A percentile compares a stretch with the other conserved stretches of the same genome.
Conservation (phyloP, 306 rosid species). For the Castanea mollissima region DNA sequence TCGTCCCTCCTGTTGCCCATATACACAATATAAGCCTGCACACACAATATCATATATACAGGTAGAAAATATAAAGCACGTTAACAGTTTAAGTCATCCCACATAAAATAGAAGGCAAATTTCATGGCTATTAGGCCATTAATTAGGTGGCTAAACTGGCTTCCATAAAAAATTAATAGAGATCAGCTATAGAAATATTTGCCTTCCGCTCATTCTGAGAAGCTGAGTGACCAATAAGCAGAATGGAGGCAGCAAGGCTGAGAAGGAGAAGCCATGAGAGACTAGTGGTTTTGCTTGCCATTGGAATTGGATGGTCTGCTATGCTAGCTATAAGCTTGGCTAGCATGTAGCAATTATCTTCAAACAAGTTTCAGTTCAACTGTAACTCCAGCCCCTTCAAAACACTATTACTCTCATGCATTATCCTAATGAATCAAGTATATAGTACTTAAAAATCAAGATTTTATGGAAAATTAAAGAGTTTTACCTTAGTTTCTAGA, state of each 20-base stretch:
- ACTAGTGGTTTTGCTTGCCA: slow-evolving; percentile 4
- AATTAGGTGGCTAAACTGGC: background rate
- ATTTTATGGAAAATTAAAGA: no score
- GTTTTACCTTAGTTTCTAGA: no score
- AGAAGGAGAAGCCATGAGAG: slow-evolving; percentile 8
- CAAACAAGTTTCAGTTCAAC: no score
- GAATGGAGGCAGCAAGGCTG: background rate
- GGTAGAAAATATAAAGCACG: background rate
- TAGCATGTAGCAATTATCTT: no score
- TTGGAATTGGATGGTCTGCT: background rate
- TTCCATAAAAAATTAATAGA: background rate
- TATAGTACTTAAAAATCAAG: no score
- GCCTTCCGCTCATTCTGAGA: slow-evolving; percentile 12
- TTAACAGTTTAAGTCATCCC: background rate
- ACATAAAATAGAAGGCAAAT: background rate
- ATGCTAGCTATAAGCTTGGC: no score
- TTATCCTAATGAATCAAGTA: no score
- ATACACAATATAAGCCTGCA: slow-evolving; percentile 47
- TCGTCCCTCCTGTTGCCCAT: slow-evolving; percentile 30
- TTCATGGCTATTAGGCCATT: background rate
- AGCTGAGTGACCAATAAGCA: slow-evolving; percentile 13
- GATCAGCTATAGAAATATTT: background rate
- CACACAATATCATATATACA: background rate
- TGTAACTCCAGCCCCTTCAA: no score
- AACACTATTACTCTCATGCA: no score